Evolutionary conservation across 768 basidiomycete genomes (phyloP).

Genomic region (Chalciporus piperatus): DNA sequence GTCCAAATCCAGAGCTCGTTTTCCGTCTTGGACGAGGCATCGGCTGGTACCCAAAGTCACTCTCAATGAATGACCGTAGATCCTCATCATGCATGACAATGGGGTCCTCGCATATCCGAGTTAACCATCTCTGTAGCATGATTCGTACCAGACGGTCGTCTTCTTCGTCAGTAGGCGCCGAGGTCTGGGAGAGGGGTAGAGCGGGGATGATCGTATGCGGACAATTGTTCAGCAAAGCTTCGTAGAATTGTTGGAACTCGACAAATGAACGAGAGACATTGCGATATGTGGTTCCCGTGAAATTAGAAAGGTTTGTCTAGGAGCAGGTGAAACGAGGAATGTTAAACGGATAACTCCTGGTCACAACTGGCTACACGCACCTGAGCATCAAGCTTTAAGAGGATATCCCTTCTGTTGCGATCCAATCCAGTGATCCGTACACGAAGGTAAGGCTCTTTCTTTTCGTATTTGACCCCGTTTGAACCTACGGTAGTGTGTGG

Average conservation of each 20-base stretch:
- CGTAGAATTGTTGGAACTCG: conserved; percentile 94
- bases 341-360: neutral
- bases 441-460: conserved; percentile 78
- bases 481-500: conserved; percentile 61
- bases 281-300: conserved; percentile 83
- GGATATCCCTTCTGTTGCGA: conserved; percentile 90
- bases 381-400: conserved; percentile 94
- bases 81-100: conserved; percentile 91
- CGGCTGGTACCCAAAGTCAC: conserved; percentile 94
- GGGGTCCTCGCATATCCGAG: conserved; percentile 88
- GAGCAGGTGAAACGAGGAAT: neutral
- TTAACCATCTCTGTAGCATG: conserved; percentile 93
- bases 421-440: conserved; percentile 90
- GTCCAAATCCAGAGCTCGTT: conserved; percentile 67
- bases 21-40: conserved; percentile 74
- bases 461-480: conserved; percentile 73
- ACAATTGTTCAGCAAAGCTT: conserved; percentile 82
- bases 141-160: conserved; percentile 95
- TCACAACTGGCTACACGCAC: conserved; percentile 39
- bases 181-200: conserved; percentile 92
- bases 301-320: conserved; percentile 93
- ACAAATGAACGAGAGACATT: conserved; percentile 93
- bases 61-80: conserved; percentile 91
- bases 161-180: conserved; percentile 96
- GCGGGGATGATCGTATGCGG: conserved; percentile 97